These are phyloP conservation scores for Clarkia xantiana DNA, from an alignment of 345 rosid species.

Conservation along the genomic window DNA sequence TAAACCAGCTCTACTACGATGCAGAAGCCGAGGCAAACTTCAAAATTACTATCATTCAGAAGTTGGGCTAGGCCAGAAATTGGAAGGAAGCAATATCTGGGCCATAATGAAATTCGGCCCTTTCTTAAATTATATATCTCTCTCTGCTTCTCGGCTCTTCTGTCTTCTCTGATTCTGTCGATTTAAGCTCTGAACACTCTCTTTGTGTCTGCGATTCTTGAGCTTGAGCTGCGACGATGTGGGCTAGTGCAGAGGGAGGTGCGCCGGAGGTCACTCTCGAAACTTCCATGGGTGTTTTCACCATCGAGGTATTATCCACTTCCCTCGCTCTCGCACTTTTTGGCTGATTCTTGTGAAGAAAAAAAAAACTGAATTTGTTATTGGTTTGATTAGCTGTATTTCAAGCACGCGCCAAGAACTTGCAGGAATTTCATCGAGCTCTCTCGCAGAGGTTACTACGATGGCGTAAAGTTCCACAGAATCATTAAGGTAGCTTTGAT, in stretches of 20 bases:
- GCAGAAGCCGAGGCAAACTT: too few species aligned
- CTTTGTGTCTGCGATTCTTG: slow-evolving; percentile 5
- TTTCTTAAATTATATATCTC: too few species aligned
- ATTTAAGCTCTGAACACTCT: not conserved
- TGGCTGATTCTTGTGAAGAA: not conserved
- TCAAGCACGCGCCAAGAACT: slow-evolving; percentile 85
- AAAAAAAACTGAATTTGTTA: not conserved
- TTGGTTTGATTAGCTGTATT: slow-evolving; percentile 35
- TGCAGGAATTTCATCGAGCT: slow-evolving; percentile 89
- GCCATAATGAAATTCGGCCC: too few species aligned
- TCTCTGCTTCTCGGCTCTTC: too few species aligned
- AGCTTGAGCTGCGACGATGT: slow-evolving; percentile 25
- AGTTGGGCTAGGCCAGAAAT: too few species aligned
- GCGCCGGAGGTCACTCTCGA: slow-evolving; percentile 86
- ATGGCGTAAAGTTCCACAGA: slow-evolving; percentile 71
- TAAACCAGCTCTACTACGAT: too few species aligned
- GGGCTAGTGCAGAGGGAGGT: slow-evolving; percentile 66
- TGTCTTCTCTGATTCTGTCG: too few species aligned
- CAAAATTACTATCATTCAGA: too few species aligned
- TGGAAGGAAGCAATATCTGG: too few species aligned
- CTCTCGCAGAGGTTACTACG: slow-evolving; percentile 76
- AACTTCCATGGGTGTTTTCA: slow-evolving; percentile 86
- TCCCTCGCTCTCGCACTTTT: not conserved
- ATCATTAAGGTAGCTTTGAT: slow-evolving; percentile 53
- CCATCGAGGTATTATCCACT: slow-evolving; percentile 47